Evolutionary conservation across 768 basidiomycete genomes (phyloP).

Genomic region (Cytidiella melzeri): DNA sequence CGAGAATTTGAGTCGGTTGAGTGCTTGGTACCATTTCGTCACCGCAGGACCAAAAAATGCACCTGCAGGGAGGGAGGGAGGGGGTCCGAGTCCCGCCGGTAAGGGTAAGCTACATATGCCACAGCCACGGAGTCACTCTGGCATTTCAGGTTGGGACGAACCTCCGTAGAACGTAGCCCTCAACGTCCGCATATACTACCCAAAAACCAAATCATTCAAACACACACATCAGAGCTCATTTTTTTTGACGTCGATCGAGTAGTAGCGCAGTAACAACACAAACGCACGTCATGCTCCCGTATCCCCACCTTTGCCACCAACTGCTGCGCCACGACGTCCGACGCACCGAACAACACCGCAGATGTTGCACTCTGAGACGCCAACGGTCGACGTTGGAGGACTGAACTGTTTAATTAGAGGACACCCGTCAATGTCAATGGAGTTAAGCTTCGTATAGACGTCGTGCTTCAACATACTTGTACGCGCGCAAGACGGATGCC

Average conservation of each 20-base stretch:
- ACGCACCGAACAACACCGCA: conserved; percentile 61
- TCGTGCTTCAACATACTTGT: conserved; percentile 17
- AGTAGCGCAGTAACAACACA: background rate
- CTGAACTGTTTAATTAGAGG: conserved; percentile 33
- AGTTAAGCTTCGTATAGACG: background rate
- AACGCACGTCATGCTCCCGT: conserved; percentile 65
- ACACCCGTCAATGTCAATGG: background rate
- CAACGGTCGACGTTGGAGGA: conserved; percentile 57
- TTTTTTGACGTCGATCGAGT: background rate
- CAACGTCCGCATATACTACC: background rate
- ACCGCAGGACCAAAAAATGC: conserved; percentile 75
- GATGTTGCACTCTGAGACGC: conserved; percentile 60
- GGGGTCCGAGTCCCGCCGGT: background rate
- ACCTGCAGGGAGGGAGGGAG: conserved; percentile 29
- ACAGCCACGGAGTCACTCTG: too few species aligned
- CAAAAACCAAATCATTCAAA: background rate
- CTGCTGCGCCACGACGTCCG: conserved; percentile 85
- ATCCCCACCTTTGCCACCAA: conserved; percentile 62
- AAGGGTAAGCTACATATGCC: too few species aligned
- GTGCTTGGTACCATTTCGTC: conserved; percentile 74
- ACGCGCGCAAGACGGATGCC: conserved; percentile 21
- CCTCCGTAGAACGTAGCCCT: conserved; percentile 58
- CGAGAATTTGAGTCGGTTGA: conserved; percentile 66
- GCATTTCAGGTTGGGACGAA: too few species aligned
- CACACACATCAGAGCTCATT: background rate